Base-by-base conservation (phyloP, 805 yeast genomes). In the Maudiozyma pseudohumilis region DNA sequence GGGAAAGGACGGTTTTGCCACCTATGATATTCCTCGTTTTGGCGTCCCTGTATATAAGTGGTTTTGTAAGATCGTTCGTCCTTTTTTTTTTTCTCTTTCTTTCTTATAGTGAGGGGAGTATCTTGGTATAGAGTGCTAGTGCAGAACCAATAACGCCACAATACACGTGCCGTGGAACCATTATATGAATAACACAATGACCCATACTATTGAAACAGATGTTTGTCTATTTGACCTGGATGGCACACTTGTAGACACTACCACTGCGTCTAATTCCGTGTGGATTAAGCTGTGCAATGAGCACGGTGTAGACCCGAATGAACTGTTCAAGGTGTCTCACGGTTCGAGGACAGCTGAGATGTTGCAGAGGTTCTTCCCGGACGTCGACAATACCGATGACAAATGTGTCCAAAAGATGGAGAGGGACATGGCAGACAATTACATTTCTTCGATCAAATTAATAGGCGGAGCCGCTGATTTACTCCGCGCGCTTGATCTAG, bases 201-300 rank as follows among this genome's bases (percentile, higher is more conserved):
- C 19, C 18, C 31, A 28, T 16, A 31, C 35, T 9, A 24, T 43
- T 18, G 39, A 31, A 2, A 45, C 40, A 12, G 50, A 47, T 35
- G 22, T 46, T 10, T 47, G 52, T 41, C 70, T 80, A 37, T 83
- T 83, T 54, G 94, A 83, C 60, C 70, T 85, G 36, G 94, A 83
- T 54, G 94, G 94, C 27, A 84, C 94, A 15, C 63, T 83, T 43
- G 83, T 83, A 45, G 72, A 76, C 55, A 79, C 92, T 24, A 80
- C 87, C 29, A 73, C 69, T 31, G 83, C 88, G 34, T 81, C 83
- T 40, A 83, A 79, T 53, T 74, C 70, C 50, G 73, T 80, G 54
- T 84, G 94, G 92, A 70, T 65, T 42, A 75, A 72, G 34, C 65
- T 80, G 46, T 65, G 69, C 46, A 58, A 65, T 37, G 64, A 75